Conservation (phyloP, 257 asterid genomes). For the Primulina huaijiensis region DNA sequence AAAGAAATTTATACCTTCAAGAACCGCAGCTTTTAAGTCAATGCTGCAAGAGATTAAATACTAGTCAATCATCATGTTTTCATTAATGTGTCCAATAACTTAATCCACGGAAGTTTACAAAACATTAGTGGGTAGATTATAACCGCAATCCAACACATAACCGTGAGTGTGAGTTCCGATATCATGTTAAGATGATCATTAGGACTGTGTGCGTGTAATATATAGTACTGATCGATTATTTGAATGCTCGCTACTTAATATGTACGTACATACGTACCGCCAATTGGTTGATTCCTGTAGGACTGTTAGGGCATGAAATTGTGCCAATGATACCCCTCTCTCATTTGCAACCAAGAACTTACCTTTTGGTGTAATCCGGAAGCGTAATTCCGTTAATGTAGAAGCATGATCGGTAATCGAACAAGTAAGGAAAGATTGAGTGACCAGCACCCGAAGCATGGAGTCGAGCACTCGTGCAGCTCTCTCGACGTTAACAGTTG, state of each 20-base stretch:
- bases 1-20: constrained; percentile 40
- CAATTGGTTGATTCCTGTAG: too few species aligned
- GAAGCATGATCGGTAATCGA: neutral
- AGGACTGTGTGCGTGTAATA: too few species aligned
- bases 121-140: too few species aligned
- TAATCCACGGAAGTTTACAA: too few species aligned
- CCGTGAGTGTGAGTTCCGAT: too few species aligned
- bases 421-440: constrained; percentile 32
- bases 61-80: neutral
- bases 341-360: constrained; percentile 28
- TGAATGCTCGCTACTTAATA: too few species aligned
- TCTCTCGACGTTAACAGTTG: constrained; percentile 16
- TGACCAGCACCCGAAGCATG: constrained; percentile 40
- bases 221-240: too few species aligned
- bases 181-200: too few species aligned
- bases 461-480: constrained; percentile 33
- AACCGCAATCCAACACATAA: too few species aligned
- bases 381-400: neutral
- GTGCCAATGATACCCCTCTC: constrained; percentile 30
- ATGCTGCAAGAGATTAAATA: neutral
- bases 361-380: constrained; percentile 30
- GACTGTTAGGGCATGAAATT: neutral
- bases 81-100: neutral
- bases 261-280: too few species aligned
- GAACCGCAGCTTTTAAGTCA: constrained; percentile 28